A percentile compares a stretch with the other conserved stretches of the same genome.
Evolutionary conservation across 352 stramenopile species (phyloP).

Genomic region (Peronosclerospora sorghi): DNA sequence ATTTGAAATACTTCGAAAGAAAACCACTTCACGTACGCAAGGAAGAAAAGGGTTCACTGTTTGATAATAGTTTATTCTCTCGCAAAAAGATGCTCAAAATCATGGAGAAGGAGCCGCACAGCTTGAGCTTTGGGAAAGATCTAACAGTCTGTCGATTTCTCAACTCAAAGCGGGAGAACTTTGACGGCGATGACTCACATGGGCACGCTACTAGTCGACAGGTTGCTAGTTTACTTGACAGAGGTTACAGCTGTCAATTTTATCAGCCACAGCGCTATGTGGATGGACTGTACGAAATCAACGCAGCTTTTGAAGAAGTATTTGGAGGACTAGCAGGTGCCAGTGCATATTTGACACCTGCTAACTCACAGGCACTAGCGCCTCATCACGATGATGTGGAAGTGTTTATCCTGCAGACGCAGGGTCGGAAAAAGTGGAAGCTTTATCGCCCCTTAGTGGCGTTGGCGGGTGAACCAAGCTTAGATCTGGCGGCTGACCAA

Average conservation of each 20-base stretch:
- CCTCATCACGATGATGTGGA: constrained; percentile 82
- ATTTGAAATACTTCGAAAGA: constrained; percentile 76
- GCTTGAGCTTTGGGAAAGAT: constrained; percentile 46
- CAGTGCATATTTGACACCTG: constrained; percentile 73
- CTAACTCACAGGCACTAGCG: constrained; percentile 67
- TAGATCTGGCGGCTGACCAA: constrained; percentile 44
- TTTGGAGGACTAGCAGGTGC: constrained; percentile 70
- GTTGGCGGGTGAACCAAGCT: constrained; percentile 69
- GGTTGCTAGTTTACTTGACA: constrained; percentile 48
- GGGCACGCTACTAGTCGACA: constrained; percentile 37
- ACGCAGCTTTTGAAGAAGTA: constrained; percentile 63
- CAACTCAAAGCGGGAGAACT: constrained; percentile 55
- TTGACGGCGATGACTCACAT: constrained; percentile 42
- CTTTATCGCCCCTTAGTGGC: constrained; percentile 68
- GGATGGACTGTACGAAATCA: constrained; percentile 60
- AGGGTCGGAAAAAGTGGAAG: constrained; percentile 85
- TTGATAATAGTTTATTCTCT: constrained; percentile 48
- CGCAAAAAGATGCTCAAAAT: constrained; percentile 57
- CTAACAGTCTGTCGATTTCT: constrained; percentile 73
- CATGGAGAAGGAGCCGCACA: constrained; percentile 31
- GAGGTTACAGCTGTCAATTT: constrained; percentile 80
- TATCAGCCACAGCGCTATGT: constrained; percentile 82
- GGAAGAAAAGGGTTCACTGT: constrained; percentile 42
- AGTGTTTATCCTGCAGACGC: constrained; percentile 79
- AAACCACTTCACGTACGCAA: constrained; percentile 64